Evolutionary conservation across 1,284 basidiomycete species (phyloP).

Genomic region (Ceratorhiza oryzae-sativae): DNA sequence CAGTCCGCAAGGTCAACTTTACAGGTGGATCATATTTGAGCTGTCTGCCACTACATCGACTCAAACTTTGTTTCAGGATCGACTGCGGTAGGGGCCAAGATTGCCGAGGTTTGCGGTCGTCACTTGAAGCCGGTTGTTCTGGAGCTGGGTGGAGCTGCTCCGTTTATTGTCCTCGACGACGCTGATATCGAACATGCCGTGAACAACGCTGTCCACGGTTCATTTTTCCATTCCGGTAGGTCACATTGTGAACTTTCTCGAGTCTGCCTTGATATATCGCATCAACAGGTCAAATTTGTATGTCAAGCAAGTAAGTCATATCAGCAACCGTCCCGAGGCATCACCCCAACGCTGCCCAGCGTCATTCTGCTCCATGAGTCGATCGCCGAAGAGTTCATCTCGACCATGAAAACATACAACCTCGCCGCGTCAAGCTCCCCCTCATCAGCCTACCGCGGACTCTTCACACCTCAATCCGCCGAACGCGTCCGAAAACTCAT

Average conservation of each 20-base stretch:
- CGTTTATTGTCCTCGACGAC: conserved; percentile 54
- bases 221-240: conserved; percentile 40
- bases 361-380: conserved; percentile 36
- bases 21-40: background rate
- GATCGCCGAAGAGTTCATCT: conserved; percentile 39
- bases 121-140: conserved; percentile 53
- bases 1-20: conserved; percentile 47
- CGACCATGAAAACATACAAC: conserved; percentile 16
- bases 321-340: background rate
- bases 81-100: conserved; percentile 51
- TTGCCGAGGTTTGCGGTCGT: conserved; percentile 52
- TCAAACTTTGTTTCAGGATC: conserved; percentile 51
- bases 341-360: background rate
- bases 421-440: conserved; percentile 20
- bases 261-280: conserved; percentile 46
- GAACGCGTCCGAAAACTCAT: conserved; percentile 49
- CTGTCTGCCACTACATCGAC: background rate
- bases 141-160: conserved; percentile 57
- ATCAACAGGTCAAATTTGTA: conserved; percentile 56
- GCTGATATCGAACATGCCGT: conserved; percentile 56
- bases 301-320: conserved; percentile 54
- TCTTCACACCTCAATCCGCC: conserved; percentile 51
- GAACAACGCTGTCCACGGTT: conserved; percentile 35
- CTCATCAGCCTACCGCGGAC: conserved; percentile 37
- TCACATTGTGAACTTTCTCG: background rate